Base-by-base conservation (phyloP, 1,139 yeast genomes). In the Pichia sp. region DNA sequence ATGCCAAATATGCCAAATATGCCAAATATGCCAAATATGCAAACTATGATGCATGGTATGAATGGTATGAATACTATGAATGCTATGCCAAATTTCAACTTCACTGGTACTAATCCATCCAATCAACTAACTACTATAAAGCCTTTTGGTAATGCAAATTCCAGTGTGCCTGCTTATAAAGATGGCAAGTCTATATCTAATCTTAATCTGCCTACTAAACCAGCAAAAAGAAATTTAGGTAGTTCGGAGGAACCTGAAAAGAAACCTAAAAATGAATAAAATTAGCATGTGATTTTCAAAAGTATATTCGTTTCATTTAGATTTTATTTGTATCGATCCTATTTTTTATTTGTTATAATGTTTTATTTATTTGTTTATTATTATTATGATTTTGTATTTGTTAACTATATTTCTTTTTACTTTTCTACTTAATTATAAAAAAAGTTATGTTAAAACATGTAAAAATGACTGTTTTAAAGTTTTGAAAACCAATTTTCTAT, bases 261-360 rank as follows among this genome's bases (percentile, higher is more conserved):
- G 46, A 60, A 63, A 45, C 50, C 56, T 14, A 63, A 62, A 47
- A 56, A 54, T 6, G 57, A 58, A 33, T 55, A 39, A 42, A 10
- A 36, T 6, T 8, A 14, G 13, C 25, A 25, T 36, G 22, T 36
- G 25, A 18, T 36, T 14, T 16, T n/a, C n/a, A n/a, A n/a, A n/a
- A n/a, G n/a, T n/a, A n/a, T n/a, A n/a, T n/a, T n/a, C n/a, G n/a
- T n/a, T n/a, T n/a, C n/a, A n/a, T n/a, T n/a, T n/a, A n/a, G n/a
- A n/a, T n/a, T n/a, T n/a, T n/a, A n/a, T n/a, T n/a, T n/a, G n/a
- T n/a, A n/a, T n/a, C n/a, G n/a, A n/a, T n/a, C n/a, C n/a, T n/a
- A n/a, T n/a, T n/a, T n/a, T n/a, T n/a, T n/a, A n/a, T n/a, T n/a
- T n/a, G n/a, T n/a, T n/a, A n/a, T n/a, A n/a, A n/a, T n/a, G n/a